phyloP scores from a whole-genome alignment of 1,139 yeast genomes.

The Ashbya aceris region DNA sequence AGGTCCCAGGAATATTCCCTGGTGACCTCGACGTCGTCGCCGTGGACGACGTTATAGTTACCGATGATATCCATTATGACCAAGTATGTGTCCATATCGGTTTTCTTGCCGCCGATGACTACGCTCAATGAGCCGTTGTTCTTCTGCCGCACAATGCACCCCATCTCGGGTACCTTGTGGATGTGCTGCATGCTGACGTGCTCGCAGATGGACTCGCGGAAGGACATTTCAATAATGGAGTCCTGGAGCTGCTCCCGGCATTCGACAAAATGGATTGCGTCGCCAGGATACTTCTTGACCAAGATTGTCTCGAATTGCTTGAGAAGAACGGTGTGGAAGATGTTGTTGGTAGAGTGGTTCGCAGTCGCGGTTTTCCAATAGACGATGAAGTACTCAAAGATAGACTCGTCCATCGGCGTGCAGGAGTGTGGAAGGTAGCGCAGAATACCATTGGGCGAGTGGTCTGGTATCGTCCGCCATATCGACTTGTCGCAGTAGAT shows the following conservation, averaged over 20 bases:
- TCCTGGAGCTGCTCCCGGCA: conserved; percentile 1
- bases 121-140: conserved; percentile 3
- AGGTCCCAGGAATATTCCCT: conserved; percentile 1
- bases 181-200: conserved; percentile 5
- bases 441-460: conserved; percentile 1
- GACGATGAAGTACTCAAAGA: conserved; percentile 7
- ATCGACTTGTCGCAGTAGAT: conserved; percentile 13
- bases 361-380: conserved; percentile 9
- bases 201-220: conserved; percentile 2
- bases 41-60: conserved; percentile 11
- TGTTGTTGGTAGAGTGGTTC: background rate
- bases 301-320: conserved; percentile 1
- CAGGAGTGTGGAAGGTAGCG: conserved; percentile 5
- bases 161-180: conserved; percentile 2
- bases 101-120: conserved; percentile 10
- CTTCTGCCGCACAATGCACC: conserved; percentile 2
- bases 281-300: conserved; percentile 2
- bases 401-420: conserved; percentile 6
- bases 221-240: conserved; percentile 1
- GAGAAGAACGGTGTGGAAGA: conserved; percentile 1
- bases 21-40: conserved; percentile 2
- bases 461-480: conserved; percentile 11
- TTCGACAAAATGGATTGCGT: conserved; percentile 2
- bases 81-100: conserved; percentile 9
- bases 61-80: conserved; percentile 13